These are phyloP conservation scores for Thamnidium elegans DNA, from an alignment of 192 early-diverging fungal species.

Conservation along the genomic window DNA sequence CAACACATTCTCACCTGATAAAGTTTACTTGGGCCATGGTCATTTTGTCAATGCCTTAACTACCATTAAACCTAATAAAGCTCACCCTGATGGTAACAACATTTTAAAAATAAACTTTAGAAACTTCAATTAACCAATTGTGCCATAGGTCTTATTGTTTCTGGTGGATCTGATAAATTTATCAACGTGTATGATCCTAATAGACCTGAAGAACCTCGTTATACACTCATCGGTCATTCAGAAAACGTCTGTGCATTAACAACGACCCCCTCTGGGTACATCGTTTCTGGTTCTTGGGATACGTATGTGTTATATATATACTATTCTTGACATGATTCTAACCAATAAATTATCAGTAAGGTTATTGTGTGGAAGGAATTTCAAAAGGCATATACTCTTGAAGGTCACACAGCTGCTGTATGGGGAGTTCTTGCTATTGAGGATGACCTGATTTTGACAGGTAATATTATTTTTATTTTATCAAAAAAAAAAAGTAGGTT, in stretches of 20 bases:
- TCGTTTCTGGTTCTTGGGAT: conserved; percentile 99
- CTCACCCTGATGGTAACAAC: conserved; percentile 61
- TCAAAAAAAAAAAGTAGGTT: not conserved
- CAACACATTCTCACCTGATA: conserved; percentile 52
- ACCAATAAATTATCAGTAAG: conserved; percentile 49
- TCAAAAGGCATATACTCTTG: conserved; percentile 62
- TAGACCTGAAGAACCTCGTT: conserved; percentile 55
- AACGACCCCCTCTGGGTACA: conserved; percentile 52
- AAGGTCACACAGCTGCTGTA: conserved; percentile 81
- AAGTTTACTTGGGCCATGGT: conserved; percentile 61
- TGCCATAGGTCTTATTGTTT: conserved; percentile 70
- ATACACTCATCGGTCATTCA: conserved; percentile 75
- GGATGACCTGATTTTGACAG: conserved; percentile 73
- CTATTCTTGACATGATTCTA: not conserved
- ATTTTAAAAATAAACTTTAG: not conserved
- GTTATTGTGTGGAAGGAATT: conserved; percentile 89
- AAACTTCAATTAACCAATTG: conserved; percentile 1
- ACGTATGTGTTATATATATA: conserved; percentile 47
- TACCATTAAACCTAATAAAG: conserved; percentile 50
- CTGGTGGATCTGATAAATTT: conserved; percentile 78
- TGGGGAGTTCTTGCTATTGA: conserved; percentile 85
- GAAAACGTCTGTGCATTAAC: conserved; percentile 85
- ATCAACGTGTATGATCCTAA: conserved; percentile 79
- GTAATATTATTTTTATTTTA: conserved; percentile 35
- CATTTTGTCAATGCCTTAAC: conserved; percentile 81